Evolutionary conservation across 345 rosid species (phyloP), one percentile per base, ranked within the genome.

Genomic region (Toxicodendron radicans): DNA sequence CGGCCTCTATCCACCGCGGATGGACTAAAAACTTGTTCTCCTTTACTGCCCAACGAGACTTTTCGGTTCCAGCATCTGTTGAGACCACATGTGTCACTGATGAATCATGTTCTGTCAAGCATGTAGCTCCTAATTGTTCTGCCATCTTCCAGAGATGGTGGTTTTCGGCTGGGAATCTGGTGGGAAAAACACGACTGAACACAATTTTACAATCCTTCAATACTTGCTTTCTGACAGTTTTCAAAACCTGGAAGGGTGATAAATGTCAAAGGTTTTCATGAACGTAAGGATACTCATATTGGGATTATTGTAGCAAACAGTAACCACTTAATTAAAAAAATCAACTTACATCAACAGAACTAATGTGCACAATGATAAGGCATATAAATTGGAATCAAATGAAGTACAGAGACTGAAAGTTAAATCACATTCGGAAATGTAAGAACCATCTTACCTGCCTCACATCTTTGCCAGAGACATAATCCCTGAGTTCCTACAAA

Each of bases 141-240:
- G 93, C 97, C 91, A 90, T 89, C 79, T 78, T 90, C 99, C 97
- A 93, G 2, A 93, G 83, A 14, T 68, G 87, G 80, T 91, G 98
- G 61, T 75, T 75, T 7, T 86, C 84, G 1, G 98, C 87, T 16
- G 66, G 88, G 65, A 80, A 83, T 17, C 74, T 74, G 51, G 90
- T 86, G 0, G 97, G 97, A 68, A 95, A 87, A 52, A 95, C 96
- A 41, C 90, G 86, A 80, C 90, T 93, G 85, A 95, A 95, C 43
- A 90, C 85, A 43, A 91, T 76, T 74, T 77, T 90, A 78, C 97
- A 90, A 6, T 91, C 93, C 72, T 81, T 79, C 5, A 95, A 84
- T 24, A 90, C 84, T 59, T 90, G 88, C 82, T 75, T 83, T 18
- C 91, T 82, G 72, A 91, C 89, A 1, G 65, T 75, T 74, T 85